Base-by-base conservation (phyloP, 495 filamentous ascomycete species). In the Cetradonia linearis region DNA sequence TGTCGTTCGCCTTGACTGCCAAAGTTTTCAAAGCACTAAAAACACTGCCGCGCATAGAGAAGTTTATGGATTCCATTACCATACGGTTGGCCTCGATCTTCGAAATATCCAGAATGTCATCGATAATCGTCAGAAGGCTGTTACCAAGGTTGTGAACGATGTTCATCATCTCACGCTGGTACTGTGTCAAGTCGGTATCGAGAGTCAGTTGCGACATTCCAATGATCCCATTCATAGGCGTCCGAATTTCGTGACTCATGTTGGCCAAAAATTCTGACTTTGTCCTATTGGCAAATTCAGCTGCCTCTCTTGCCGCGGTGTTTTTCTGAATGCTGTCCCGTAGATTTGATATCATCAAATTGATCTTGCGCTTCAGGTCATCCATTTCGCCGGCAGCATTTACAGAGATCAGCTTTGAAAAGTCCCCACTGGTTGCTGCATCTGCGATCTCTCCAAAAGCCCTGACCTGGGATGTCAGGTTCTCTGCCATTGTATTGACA, bases 31-130 rank as follows among this genome's bases (percentile, higher is more conserved):
- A 78, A 23, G 93, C 93, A 63, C 95, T 96, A 81, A 99, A 99
- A 30, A 99, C 91, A 7, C 91, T 95, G 50, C 91, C 89, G 47
- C 93, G 84, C 55, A 97, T 78, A 0, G 94, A 96, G 74, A 96
- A 99, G 14, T 91, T 91, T 65, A 97, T 96, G 68, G 92, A 89
- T 68, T 99, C 93, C 76, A 99, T 94, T 23, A 95, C 88, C 94
- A 99, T 97, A n/a, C 93, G 85, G 70, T 96, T 92, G 30, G 93
- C 93, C 73, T 99, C 93, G 64, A 99, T 99, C 84, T 99, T 99
- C 8, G 90, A 95, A 63, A 99, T 88, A 81, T 99, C 93, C 62
- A 99, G 79, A 66, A 99, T 97, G 71, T 99, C 93, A 70, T 99
- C 93, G 69, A 99, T 97, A 66, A 99, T 97, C 23, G 94, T 99